Base-by-base conservation (phyloP, 768 basidiomycete species). In the Hericium alpestre region DNA sequence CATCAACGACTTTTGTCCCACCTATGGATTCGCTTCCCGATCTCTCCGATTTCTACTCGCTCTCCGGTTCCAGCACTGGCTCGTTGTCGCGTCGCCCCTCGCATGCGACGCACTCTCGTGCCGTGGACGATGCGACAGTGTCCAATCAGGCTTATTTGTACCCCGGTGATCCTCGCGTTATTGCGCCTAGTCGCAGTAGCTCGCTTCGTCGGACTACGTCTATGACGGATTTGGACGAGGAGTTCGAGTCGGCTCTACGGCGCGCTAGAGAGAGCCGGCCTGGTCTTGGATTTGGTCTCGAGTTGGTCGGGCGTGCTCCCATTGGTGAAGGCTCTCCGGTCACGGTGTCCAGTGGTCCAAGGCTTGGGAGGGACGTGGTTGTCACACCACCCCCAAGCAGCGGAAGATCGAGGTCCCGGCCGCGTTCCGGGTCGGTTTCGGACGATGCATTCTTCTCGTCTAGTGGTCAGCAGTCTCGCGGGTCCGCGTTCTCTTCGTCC, bases 1-100 rank as follows among this genome's bases (percentile, higher is more conserved):
- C 84, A 1, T 87, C 85, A 2, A 90, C 87, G 1, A 79, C 84
- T 38, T 91, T 87, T 63, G 80, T 91, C 1, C 89, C 89, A 0
- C 87, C 89, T 0, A 67, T 90, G n/a, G 76, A 80, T 55, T 75
- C 79, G 2, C 75, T 90, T 27, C 84, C 84, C 0, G 87, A 88
- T 18, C 76, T 91, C 12, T 82, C 84, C 0, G 87, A 90, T 58
- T 69, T 85, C 57, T 66, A 72, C 12, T 75, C 77, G 0, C 61
- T 71, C n/a, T 77, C 78, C 0, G 75, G 74, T 5, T 76, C 73
- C 2, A 76, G 74, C 61, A 65, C 69, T 0, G 67, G 65, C 10
- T 69, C 73, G 15, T 69, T 76, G 11, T 74, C 77, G 12, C 72
- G 72, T 37, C 64, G 67, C 1, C 73, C 72, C 0, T 83, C 83